Evolutionary conservation across 2,329 filamentous ascomycete genomes (phyloP).

Genomic region (Aplosporella prunicola): DNA sequence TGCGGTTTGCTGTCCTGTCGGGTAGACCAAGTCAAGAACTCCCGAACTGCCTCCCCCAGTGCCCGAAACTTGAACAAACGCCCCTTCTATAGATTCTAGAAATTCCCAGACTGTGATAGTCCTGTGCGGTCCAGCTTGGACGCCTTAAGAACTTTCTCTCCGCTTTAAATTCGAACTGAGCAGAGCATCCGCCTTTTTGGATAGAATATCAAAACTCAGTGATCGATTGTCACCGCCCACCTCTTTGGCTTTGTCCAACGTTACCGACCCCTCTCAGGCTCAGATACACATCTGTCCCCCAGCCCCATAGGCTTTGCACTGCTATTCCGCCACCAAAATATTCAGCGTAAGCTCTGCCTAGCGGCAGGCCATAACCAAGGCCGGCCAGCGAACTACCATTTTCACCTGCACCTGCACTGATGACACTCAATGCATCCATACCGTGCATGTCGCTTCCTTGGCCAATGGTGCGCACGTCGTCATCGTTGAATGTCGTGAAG

Average conservation of each 20-base stretch:
- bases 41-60: no score
- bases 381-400: slow-evolving; percentile 80
- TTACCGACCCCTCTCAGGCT: slow-evolving; percentile 51
- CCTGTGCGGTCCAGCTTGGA: no score
- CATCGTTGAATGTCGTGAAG: slow-evolving; percentile 85
- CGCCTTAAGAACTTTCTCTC: no score
- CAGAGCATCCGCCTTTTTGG: no score
- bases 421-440: slow-evolving; percentile 63
- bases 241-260: slow-evolving; percentile 20
- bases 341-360: slow-evolving; percentile 90
- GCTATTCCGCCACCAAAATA: slow-evolving; percentile 95
- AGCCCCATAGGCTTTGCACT: slow-evolving; percentile 92
- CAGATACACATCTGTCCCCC: slow-evolving; percentile 66
- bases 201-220: no score
- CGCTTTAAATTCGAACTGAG: no score
- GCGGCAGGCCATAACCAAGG: slow-evolving; percentile 80
- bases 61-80: no score
- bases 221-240: no score
- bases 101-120: no score
- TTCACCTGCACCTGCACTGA: slow-evolving; percentile 62
- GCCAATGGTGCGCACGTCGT: slow-evolving; percentile 36
- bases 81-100: no score
- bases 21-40: no score
- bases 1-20: no score
- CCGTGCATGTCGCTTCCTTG: slow-evolving; percentile 42